A percentile compares a stretch with the other conserved stretches of the same genome.
phyloP scores from a whole-genome alignment of 2,329 filamentous ascomycete genomes.

The Cercospora sp. region DNA sequence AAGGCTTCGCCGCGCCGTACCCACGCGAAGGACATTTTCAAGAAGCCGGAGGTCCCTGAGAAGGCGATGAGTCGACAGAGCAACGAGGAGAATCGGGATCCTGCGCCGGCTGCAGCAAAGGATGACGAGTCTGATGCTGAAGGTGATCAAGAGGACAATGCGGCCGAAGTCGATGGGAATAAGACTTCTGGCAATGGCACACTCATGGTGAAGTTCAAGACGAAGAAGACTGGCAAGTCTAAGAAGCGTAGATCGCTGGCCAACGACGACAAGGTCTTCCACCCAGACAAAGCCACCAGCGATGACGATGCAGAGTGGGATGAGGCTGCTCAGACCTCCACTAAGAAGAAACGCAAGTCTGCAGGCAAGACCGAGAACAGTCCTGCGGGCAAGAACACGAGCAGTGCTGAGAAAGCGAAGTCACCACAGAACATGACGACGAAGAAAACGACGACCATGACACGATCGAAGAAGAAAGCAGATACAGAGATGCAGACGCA shows the following conservation, averaged over 20 bases:
- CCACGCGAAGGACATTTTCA: conserved; percentile 31
- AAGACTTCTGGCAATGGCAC: neutral
- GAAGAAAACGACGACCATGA: conserved; percentile 12
- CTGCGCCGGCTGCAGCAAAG: neutral
- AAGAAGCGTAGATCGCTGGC: conserved; percentile 23
- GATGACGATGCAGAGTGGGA: conserved; percentile 33
- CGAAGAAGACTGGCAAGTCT: conserved; percentile 26
- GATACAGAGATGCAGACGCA: conserved; percentile 18
- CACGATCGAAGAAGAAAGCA: conserved; percentile 17
- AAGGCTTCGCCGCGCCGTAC: conserved; percentile 26
- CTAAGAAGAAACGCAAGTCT: conserved; percentile 39
- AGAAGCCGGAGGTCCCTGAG: conserved; percentile 14
- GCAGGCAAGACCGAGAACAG: conserved; percentile 21
- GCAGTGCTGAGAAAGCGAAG: conserved; percentile 15
- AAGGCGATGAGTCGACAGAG: conserved; percentile 14
- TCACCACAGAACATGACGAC: conserved; percentile 21
- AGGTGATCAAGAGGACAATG: neutral
- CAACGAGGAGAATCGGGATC: conserved; percentile 10
- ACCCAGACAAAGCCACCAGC: conserved; percentile 12
- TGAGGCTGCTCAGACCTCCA: conserved; percentile 24
- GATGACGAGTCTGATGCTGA: neutral
- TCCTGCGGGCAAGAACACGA: conserved; percentile 17
- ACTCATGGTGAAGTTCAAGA: conserved; percentile 30
- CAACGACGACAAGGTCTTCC: conserved; percentile 14
- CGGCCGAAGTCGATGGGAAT: neutral